These are phyloP conservation scores for Echeveria elegans DNA, from an alignment of 164 flowering plant species.

Conservation along the genomic window DNA sequence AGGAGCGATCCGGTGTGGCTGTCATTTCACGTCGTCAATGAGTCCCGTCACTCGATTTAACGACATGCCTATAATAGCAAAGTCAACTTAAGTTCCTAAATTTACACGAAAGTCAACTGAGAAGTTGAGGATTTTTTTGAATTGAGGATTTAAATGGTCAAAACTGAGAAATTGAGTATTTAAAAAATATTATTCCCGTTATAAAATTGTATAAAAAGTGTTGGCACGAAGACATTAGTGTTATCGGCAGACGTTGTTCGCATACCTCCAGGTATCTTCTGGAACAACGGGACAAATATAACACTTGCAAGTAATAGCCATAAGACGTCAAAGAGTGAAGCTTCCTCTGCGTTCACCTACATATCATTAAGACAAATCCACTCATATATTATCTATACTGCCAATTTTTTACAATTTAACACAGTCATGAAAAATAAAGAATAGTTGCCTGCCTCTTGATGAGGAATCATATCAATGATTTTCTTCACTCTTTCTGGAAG, in stretches of 20 bases:
- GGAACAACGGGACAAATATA: constrained; percentile 93
- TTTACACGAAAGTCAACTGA: too few species aligned
- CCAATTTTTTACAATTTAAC: background rate
- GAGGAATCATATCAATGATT: constrained; percentile 64
- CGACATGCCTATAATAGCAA: too few species aligned
- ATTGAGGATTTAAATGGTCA: too few species aligned
- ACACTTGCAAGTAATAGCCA: constrained; percentile 99
- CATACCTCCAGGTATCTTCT: constrained; percentile 97
- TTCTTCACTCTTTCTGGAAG: constrained; percentile 67
- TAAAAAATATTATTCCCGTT: too few species aligned
- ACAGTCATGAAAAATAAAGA: background rate
- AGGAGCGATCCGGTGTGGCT: too few species aligned
- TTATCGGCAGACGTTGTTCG: background rate
- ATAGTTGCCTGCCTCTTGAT: constrained; percentile 61
- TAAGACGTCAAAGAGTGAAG: constrained; percentile 87
- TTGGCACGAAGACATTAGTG: background rate
- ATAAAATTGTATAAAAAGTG: background rate
- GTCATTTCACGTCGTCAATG: too few species aligned
- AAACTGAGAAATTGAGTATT: too few species aligned
- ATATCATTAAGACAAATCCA: constrained; percentile 7
- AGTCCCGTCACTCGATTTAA: too few species aligned
- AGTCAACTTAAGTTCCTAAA: too few species aligned
- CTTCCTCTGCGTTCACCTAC: constrained; percentile 96
- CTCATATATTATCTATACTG: background rate
- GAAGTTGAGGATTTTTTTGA: too few species aligned